Percentiles rank a stretch among this genome's conserved stretches.
phyloP scores from a whole-genome alignment of 2,329 filamentous ascomycete species.

The Trichoderma breve region DNA sequence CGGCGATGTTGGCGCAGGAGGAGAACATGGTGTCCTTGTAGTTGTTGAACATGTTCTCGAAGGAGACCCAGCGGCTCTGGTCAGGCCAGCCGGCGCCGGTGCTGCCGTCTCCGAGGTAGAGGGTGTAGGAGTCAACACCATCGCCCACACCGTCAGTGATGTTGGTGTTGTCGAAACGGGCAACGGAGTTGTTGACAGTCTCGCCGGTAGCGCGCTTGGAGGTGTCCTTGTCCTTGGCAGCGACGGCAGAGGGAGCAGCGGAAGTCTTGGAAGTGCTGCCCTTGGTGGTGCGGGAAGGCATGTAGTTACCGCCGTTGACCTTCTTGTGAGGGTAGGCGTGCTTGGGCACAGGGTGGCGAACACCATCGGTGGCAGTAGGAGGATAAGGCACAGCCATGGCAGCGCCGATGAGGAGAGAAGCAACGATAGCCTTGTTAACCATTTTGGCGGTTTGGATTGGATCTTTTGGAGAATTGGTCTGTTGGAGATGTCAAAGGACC shows the following conservation, averaged over 20 bases:
- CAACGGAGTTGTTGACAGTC: neutral
- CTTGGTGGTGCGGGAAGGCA: neutral
- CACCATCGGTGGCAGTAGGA: neutral
- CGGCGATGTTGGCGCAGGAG: constrained; percentile 17
- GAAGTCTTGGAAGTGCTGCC: neutral
- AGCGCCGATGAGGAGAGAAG: constrained; percentile 15
- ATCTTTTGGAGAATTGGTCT: neutral
- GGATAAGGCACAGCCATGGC: constrained; percentile 18
- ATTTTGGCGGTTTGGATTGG: constrained; percentile 1
- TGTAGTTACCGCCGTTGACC: constrained; percentile 13
- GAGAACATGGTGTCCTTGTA: constrained; percentile 22
- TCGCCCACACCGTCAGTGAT: constrained; percentile 22
- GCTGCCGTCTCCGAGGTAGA: constrained; percentile 21
- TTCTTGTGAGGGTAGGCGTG: constrained; percentile 4
- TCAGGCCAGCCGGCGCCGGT: constrained; percentile 17
- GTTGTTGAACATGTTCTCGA: constrained; percentile 27
- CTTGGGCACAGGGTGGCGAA: neutral
- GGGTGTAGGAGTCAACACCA: constrained; percentile 31
- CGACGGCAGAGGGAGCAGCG: neutral
- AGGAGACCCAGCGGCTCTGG: constrained; percentile 17
- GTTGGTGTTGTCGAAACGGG: constrained; percentile 17
- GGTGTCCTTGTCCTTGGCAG: neutral
- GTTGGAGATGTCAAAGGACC: neutral
- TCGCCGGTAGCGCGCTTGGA: constrained; percentile 6
- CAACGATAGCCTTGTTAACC: constrained; percentile 16